Base-by-base conservation (phyloP, 2,329 filamentous ascomycete genomes). In the Penicillium sp. region DNA sequence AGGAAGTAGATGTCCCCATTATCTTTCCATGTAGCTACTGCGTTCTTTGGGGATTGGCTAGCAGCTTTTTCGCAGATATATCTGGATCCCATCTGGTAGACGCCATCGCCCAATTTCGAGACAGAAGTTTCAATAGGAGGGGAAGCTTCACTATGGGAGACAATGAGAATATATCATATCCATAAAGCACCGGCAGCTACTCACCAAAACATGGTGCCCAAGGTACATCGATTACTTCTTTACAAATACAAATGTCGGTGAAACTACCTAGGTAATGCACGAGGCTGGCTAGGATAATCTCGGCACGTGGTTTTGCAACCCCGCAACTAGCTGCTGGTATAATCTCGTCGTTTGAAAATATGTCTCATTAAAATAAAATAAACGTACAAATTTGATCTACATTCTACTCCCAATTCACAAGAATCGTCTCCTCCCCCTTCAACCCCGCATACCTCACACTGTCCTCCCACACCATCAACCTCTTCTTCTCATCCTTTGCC, bases 391-490 rank as follows among this genome's bases (percentile, higher is more conserved):
- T 33, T 33, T 33, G 3, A 33, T 33, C 12, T 21, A 21, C 8
- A 20, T 5, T 1, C 53, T 55, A 58, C 30, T 58, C 38, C 56
- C 56, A 58, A 18, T 40, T 42, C 33, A 30, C 43, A 18, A 58
- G 47, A 14, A 58, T 47, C 5, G 56, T 58, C 28, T 58, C 56
- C 18, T 50, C 55, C 16, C 26, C 23, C 30, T 60, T 53, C 58
- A 60, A 28, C 18, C 38, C 55, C 21, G 58, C 45, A 47, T 57
- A 60, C 14, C 33, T 53, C 26, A 60, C 23, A 24, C 49, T 60
- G 40, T 58, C 58, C 46, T n/a, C 46, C 58, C 58, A 60, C n/a
- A 55, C 48, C 55, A 55, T 54, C 47, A 38, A 38, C 46, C 45
- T 55, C 55, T 60, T 60, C 28, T 42, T 20, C 46, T 49, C 52